phyloP scores from a whole-genome alignment of 2,329 filamentous ascomycete genomes.

The Aspergillus arachidicola region DNA sequence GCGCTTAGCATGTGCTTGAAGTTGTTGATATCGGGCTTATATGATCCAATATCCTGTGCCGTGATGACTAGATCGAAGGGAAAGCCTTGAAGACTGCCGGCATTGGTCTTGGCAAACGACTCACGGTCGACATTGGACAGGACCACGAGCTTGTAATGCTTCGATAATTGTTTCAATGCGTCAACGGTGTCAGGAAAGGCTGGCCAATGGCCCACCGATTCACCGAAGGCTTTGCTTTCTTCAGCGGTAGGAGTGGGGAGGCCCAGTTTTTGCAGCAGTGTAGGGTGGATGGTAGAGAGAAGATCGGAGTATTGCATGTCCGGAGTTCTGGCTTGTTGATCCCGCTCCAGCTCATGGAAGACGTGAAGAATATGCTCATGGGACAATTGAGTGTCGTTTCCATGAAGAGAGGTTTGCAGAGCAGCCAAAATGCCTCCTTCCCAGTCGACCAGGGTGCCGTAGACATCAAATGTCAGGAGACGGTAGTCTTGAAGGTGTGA shows the following conservation, averaged over 20 bases:
- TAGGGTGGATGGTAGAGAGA: constrained; percentile 51
- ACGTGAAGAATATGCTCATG: constrained; percentile 25
- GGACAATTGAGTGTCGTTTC: constrained; percentile 42
- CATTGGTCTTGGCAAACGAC: constrained; percentile 53
- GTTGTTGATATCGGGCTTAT: constrained; percentile 68
- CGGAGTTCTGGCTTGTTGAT: constrained; percentile 58
- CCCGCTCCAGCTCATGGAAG: constrained; percentile 39
- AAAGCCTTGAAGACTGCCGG: constrained; percentile 52
- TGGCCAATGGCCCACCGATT: constrained; percentile 55
- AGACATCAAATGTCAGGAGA: constrained; percentile 74
- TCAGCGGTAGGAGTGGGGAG: constrained; percentile 21
- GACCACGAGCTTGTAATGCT: constrained; percentile 58
- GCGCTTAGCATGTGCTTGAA: constrained; percentile 66
- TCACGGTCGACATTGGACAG: constrained; percentile 60
- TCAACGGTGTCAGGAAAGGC: constrained; percentile 60
- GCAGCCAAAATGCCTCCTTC: constrained; percentile 64
- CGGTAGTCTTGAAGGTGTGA: constrained; percentile 42
- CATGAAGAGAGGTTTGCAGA: constrained; percentile 48
- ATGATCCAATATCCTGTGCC: constrained; percentile 70
- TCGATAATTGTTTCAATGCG: constrained; percentile 52
- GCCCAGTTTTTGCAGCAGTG: constrained; percentile 25
- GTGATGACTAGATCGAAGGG: constrained; percentile 68
- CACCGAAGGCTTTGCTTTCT: constrained; percentile 52
- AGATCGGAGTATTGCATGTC: constrained; percentile 62
- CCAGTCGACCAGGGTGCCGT: constrained; percentile 80